A percentile compares a stretch with the other conserved stretches of the same genome.
These are phyloP conservation scores for Exophiala spinifera DNA, from an alignment of 2,329 filamentous ascomycete species.

Conservation along the genomic window DNA sequence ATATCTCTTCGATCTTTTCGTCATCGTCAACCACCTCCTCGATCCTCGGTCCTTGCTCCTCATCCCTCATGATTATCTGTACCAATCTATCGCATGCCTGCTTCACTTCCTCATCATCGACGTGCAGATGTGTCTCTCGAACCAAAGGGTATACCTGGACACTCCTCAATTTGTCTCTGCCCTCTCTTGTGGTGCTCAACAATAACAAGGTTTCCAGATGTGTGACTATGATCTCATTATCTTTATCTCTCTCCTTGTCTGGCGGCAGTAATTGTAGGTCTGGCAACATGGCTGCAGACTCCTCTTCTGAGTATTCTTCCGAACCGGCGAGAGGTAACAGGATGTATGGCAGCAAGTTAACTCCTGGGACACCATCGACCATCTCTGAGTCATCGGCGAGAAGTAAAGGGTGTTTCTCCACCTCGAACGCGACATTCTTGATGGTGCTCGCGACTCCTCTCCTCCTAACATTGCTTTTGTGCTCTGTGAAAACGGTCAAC, in stretches of 20 bases:
- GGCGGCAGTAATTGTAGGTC: slow-evolving; percentile 86
- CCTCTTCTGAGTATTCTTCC: slow-evolving; percentile 85
- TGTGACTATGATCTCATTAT: slow-evolving; percentile 73
- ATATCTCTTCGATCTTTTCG: slow-evolving; percentile 45
- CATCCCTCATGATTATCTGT: slow-evolving; percentile 80
- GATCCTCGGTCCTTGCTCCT: slow-evolving; percentile 53
- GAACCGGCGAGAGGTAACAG: slow-evolving; percentile 81
- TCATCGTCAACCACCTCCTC: slow-evolving; percentile 46
- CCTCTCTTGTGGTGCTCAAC: slow-evolving; percentile 72
- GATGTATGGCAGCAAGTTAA: slow-evolving; percentile 80
- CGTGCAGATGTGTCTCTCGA: slow-evolving; percentile 75
- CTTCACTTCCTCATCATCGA: slow-evolving; percentile 73
- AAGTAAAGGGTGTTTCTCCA: slow-evolving; percentile 67
- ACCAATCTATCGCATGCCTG: slow-evolving; percentile 88
- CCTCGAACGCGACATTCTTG: slow-evolving; percentile 88
- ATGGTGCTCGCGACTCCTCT: slow-evolving; percentile 95
- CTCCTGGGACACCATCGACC: slow-evolving; percentile 10
- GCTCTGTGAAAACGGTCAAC: slow-evolving; percentile 90
- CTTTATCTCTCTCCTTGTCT: slow-evolving; percentile 80
- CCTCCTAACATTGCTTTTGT: slow-evolving; percentile 75
- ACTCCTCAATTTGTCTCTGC: slow-evolving; percentile 69
- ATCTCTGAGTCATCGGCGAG: slow-evolving; percentile 62
- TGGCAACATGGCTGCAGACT: slow-evolving; percentile 79
- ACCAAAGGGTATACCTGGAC: slow-evolving; percentile 87
- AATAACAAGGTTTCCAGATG: slow-evolving; percentile 87